A percentile compares a stretch with the other conserved stretches of the same genome.
phyloP scores from a whole-genome alignment of 495 filamentous ascomycete species.

The Cercophora scortea region DNA sequence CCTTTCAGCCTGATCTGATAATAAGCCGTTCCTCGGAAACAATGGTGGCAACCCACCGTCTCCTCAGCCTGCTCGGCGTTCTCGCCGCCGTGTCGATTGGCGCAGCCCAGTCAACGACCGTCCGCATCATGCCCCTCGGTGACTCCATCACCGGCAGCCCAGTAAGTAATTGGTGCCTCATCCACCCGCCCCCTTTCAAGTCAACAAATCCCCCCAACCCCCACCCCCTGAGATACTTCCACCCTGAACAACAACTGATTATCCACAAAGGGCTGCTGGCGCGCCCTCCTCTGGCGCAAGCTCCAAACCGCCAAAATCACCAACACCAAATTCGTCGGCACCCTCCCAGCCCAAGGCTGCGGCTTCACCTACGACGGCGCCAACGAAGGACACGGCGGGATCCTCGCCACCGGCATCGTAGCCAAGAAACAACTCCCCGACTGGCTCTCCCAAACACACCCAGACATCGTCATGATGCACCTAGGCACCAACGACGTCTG shows the following conservation, averaged over 20 bases:
- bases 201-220: neutral
- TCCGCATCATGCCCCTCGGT: slow-evolving; percentile 32
- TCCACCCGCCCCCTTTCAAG: neutral
- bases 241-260: too few species aligned
- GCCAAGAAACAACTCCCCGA: slow-evolving; percentile 28
- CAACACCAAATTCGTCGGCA: slow-evolving; percentile 33
- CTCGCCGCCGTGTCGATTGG: neutral
- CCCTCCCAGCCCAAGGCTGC: slow-evolving; percentile 25
- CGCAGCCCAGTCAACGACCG: neutral
- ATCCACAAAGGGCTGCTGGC: slow-evolving; percentile 29
- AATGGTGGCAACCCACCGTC: neutral
- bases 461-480: slow-evolving; percentile 40
- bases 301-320: slow-evolving; percentile 21
- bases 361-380: slow-evolving; percentile 37
- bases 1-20: too few species aligned
- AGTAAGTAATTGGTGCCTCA: slow-evolving; percentile 14
- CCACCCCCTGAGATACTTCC: neutral
- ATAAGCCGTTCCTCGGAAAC: too few species aligned
- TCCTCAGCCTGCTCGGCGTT: neutral
- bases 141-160: slow-evolving; percentile 34
- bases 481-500: slow-evolving; percentile 44
- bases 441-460: slow-evolving; percentile 32
- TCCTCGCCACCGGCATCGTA: slow-evolving; percentile 33
- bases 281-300: slow-evolving; percentile 29
- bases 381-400: slow-evolving; percentile 40